Conservation (phyloP, 192 early-diverging fungal genomes). For the Geranomyces variabilis region DNA sequence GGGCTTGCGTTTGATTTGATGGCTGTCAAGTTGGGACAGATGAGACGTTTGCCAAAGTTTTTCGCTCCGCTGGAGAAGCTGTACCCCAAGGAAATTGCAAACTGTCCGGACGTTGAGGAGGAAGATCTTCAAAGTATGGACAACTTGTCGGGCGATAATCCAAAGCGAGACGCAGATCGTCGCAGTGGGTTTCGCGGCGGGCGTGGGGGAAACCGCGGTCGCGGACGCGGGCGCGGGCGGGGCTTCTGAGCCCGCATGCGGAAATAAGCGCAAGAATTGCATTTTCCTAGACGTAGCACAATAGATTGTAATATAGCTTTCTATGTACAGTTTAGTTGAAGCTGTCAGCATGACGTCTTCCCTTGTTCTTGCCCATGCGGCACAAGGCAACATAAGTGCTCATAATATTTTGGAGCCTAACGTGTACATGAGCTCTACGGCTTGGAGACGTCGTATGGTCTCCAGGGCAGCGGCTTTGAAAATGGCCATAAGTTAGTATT, state of each 20-base stretch:
- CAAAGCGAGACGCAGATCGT: background rate
- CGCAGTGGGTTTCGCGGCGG: conserved; percentile 12
- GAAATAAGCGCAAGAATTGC: too few relatives aligned
- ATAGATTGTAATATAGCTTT: too few relatives aligned
- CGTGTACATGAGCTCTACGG: conserved; percentile 33
- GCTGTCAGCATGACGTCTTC: too few relatives aligned
- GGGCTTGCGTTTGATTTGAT: conserved; percentile 83
- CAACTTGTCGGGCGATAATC: conserved; percentile 1
- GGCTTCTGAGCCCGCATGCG: too few relatives aligned
- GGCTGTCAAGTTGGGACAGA: conserved; percentile 43
- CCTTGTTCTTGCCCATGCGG: too few relatives aligned
- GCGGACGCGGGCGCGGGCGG: conserved; percentile 13
- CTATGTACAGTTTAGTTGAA: too few relatives aligned
- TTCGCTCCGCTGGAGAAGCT: conserved; percentile 14
- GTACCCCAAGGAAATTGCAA: conserved; percentile 13
- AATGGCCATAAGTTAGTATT: too few relatives aligned
- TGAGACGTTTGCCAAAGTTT: conserved; percentile 23
- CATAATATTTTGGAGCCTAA: conserved; percentile 24
- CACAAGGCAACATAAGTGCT: too few relatives aligned
- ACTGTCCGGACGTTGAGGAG: conserved; percentile 24
- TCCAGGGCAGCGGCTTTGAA: conserved; percentile 24
- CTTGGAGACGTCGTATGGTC: conserved; percentile 17
- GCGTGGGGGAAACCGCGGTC: background rate
- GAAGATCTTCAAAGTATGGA: conserved; percentile 10
- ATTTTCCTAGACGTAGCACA: too few relatives aligned